Percentiles rank a stretch among this genome's conserved stretches.
phyloP scores from a whole-genome alignment of 2,329 filamentous ascomycete genomes.

The Alternaria metachromatica region DNA sequence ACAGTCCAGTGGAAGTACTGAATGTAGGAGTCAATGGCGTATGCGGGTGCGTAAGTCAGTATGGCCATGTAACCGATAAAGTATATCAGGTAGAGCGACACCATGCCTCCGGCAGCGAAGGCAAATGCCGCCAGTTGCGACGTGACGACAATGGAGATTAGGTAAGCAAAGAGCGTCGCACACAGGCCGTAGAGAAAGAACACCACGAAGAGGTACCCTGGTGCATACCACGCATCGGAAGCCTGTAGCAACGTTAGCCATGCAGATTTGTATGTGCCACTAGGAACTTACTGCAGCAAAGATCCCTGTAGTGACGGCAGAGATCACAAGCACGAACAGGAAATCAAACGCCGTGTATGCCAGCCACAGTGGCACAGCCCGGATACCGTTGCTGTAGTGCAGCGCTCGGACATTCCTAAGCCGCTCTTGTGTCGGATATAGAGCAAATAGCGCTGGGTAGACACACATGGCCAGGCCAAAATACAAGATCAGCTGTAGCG shows the following conservation, averaged over 20 bases:
- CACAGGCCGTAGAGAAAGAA: slow-evolving; percentile 82
- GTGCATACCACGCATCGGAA: slow-evolving; percentile 74
- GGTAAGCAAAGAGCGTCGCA: slow-evolving; percentile 77
- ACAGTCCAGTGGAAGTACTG: slow-evolving; percentile 77
- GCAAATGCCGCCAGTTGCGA: slow-evolving; percentile 87
- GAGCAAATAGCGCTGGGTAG: slow-evolving; percentile 84
- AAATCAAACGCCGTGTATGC: slow-evolving; percentile 86
- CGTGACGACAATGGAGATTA: slow-evolving; percentile 78
- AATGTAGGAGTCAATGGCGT: slow-evolving; percentile 71
- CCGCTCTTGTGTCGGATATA: slow-evolving; percentile 88
- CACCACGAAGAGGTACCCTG: slow-evolving; percentile 82
- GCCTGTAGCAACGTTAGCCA: slow-evolving; percentile 38
- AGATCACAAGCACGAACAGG: slow-evolving; percentile 70
- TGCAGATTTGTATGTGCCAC: not conserved
- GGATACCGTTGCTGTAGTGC: slow-evolving; percentile 90
- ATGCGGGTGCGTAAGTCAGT: slow-evolving; percentile 75
- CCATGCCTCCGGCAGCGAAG: slow-evolving; percentile 78
- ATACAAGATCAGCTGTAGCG: slow-evolving; percentile 81
- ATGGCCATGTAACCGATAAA: slow-evolving; percentile 61
- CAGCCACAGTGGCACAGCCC: slow-evolving; percentile 81
- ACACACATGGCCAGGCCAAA: slow-evolving; percentile 78
- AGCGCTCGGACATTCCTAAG: slow-evolving; percentile 79
- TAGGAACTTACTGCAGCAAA: slow-evolving; percentile 61
- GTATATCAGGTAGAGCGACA: slow-evolving; percentile 58
- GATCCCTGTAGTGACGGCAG: slow-evolving; percentile 71